phyloP scores from a whole-genome alignment of 352 stramenopile genomes.

The Phytophthora sojae region DNA sequence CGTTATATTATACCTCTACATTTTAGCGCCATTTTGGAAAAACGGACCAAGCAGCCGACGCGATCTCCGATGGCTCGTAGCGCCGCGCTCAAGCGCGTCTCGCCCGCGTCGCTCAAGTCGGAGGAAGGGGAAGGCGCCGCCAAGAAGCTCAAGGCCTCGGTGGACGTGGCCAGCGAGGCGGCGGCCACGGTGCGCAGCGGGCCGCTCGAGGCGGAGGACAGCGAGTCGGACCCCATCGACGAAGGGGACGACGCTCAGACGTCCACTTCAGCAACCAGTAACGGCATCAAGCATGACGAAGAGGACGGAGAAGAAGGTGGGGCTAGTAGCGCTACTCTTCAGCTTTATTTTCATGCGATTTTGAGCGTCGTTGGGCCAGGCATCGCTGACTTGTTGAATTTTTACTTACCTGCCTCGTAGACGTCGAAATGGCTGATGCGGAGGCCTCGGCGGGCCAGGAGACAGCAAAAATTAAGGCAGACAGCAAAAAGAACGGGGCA shows the following conservation, averaged over 20 bases:
- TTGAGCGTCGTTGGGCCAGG: neutral
- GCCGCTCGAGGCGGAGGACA: constrained; percentile 19
- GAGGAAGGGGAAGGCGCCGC: constrained; percentile 11
- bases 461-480: neutral
- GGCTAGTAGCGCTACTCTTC: neutral
- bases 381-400: constrained; percentile 25
- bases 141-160: constrained; percentile 35
- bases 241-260: constrained; percentile 26
- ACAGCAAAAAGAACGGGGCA: neutral
- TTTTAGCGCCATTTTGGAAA: constrained; percentile 37
- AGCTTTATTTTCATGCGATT: constrained; percentile 24
- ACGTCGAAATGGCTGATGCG: constrained; percentile 29
- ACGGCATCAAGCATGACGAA: neutral
- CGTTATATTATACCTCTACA: neutral
- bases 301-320: constrained; percentile 14
- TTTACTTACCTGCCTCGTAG: constrained; percentile 28
- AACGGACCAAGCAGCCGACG: constrained; percentile 12
- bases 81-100: constrained; percentile 30
- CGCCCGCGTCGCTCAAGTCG: constrained; percentile 26
- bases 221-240: constrained; percentile 4
- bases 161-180: constrained; percentile 1
- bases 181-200: constrained; percentile 10
- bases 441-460: constrained; percentile 7
- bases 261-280: constrained; percentile 6
- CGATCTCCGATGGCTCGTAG: constrained; percentile 39